A percentile compares a stretch with the other conserved stretches of the same genome.
Evolutionary conservation across 2,329 filamentous ascomycete species (phyloP).

Genomic region (Diaporthe vexans): DNA sequence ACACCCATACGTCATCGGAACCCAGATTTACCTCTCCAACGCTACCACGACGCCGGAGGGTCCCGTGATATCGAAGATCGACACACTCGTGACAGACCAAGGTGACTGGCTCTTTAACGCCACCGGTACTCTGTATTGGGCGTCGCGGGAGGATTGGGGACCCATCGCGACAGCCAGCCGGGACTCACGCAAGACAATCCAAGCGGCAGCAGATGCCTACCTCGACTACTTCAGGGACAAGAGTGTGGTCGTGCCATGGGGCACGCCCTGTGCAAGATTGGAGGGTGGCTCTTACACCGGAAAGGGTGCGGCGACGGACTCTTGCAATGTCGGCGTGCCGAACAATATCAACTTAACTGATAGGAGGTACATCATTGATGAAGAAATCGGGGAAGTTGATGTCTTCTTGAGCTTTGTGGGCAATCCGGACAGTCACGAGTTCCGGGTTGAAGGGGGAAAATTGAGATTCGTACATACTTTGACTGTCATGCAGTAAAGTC

Average conservation of each 20-base stretch:
- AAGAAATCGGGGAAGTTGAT: slow-evolving; percentile 44
- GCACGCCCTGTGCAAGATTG: slow-evolving; percentile 53
- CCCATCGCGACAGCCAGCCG: slow-evolving; percentile 50
- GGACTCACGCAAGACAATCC: slow-evolving; percentile 51
- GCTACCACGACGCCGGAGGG: slow-evolving; percentile 35
- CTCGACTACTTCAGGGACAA: slow-evolving; percentile 55
- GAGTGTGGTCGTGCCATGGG: slow-evolving; percentile 55
- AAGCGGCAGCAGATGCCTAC: slow-evolving; percentile 55
- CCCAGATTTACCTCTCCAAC: slow-evolving; percentile 51
- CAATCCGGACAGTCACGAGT: slow-evolving; percentile 45
- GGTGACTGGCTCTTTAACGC: slow-evolving; percentile 58
- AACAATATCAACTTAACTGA: slow-evolving; percentile 46
- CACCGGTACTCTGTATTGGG: slow-evolving; percentile 52
- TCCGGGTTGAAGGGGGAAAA: slow-evolving; percentile 44
- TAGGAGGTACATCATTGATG: slow-evolving; percentile 47
- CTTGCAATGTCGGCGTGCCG: slow-evolving; percentile 54
- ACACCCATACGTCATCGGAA: slow-evolving; percentile 54
- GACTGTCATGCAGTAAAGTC: slow-evolving; percentile 44
- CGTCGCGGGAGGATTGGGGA: slow-evolving; percentile 52
- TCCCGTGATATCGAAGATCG: slow-evolving; percentile 45
- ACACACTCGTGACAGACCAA: slow-evolving; percentile 52
- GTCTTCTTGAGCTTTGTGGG: slow-evolving; percentile 45
- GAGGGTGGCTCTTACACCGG: slow-evolving; percentile 55
- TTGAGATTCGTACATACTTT: slow-evolving; percentile 46
- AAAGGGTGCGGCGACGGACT: slow-evolving; percentile 47